Evolutionary conservation across 352 stramenopile species (phyloP).

Genomic region (Phytophthora pistaciae): DNA sequence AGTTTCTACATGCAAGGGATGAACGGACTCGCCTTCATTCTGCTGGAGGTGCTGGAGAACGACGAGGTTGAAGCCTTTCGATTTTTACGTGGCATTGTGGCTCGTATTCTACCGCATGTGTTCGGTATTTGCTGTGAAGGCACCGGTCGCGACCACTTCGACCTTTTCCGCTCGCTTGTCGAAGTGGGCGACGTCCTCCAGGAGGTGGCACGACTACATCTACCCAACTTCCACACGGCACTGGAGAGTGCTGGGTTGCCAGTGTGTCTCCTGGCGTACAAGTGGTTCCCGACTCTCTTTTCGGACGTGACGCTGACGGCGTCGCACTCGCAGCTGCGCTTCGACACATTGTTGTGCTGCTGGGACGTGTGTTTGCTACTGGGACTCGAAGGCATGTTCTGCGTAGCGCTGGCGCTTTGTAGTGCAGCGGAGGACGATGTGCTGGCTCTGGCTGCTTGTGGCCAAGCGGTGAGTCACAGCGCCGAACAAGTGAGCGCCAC

Average conservation of each 20-base stretch:
- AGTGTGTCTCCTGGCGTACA: conserved; percentile 86
- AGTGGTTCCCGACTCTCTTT: conserved; percentile 90
- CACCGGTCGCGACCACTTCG: conserved; percentile 61
- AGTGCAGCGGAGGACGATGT: conserved; percentile 69
- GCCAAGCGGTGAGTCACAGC: conserved; percentile 38
- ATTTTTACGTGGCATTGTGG: conserved; percentile 72
- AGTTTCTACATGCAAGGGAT: conserved; percentile 90
- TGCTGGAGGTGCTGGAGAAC: conserved; percentile 70
- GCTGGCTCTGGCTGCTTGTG: conserved; percentile 40
- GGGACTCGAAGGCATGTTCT: conserved; percentile 85
- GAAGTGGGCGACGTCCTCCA: conserved; percentile 79
- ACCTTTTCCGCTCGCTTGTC: conserved; percentile 76
- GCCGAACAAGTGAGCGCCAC: conserved; percentile 74
- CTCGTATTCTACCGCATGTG: conserved; percentile 77
- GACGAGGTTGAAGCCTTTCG: conserved; percentile 63
- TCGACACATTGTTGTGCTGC: conserved; percentile 76
- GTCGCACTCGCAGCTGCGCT: conserved; percentile 76
- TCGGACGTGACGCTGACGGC: conserved; percentile 84
- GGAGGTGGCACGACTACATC: conserved; percentile 74
- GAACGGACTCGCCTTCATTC: conserved; percentile 85
- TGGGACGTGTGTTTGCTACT: conserved; percentile 87
- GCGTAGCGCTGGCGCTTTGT: conserved; percentile 75
- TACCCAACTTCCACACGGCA: conserved; percentile 65
- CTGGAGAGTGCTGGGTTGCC: conserved; percentile 71
- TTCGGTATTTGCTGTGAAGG: conserved; percentile 68